phyloP scores from a whole-genome alignment of 305 asterid genomes.

The Solanum hybrid region DNA sequence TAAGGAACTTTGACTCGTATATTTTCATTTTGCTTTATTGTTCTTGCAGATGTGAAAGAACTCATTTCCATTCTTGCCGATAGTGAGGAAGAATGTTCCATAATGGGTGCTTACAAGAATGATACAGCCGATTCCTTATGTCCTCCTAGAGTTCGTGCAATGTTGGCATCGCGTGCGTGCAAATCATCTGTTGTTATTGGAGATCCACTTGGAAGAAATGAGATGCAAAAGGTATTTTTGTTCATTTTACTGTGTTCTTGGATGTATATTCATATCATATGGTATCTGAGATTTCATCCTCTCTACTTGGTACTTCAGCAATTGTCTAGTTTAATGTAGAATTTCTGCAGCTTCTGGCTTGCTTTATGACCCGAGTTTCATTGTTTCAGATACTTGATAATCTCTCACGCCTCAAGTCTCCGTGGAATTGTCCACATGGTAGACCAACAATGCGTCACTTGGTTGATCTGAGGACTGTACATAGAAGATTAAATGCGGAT shows the following conservation, averaged over 20 bases:
- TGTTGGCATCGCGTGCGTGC: constrained; percentile 98
- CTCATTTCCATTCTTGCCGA: constrained; percentile 74
- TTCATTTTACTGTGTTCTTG: neutral
- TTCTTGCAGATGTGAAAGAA: constrained; percentile 60
- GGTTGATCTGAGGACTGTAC: constrained; percentile 58
- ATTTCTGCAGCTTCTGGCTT: neutral
- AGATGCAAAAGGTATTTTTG: constrained; percentile 71
- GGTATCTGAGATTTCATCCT: neutral
- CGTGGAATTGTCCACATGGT: constrained; percentile 99
- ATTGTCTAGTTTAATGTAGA: neutral
- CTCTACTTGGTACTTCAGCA: neutral
- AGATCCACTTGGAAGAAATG: constrained; percentile 78
- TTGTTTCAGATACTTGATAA: constrained; percentile 69
- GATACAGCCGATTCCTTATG: constrained; percentile 79
- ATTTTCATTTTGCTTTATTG: neutral
- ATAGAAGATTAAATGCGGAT: constrained; percentile 30
- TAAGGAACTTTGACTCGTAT: neutral
- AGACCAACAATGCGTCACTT: constrained; percentile 99
- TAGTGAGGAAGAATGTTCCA: constrained; percentile 78
- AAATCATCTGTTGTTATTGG: constrained; percentile 88
- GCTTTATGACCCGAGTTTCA: neutral
- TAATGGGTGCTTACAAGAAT: constrained; percentile 56
- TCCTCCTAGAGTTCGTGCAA: constrained; percentile 83
- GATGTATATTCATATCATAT: neutral
- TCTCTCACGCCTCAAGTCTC: constrained; percentile 69